Base-by-base conservation (phyloP, 371 early-diverging fungal species). In the Cladochytrium tenue region DNA sequence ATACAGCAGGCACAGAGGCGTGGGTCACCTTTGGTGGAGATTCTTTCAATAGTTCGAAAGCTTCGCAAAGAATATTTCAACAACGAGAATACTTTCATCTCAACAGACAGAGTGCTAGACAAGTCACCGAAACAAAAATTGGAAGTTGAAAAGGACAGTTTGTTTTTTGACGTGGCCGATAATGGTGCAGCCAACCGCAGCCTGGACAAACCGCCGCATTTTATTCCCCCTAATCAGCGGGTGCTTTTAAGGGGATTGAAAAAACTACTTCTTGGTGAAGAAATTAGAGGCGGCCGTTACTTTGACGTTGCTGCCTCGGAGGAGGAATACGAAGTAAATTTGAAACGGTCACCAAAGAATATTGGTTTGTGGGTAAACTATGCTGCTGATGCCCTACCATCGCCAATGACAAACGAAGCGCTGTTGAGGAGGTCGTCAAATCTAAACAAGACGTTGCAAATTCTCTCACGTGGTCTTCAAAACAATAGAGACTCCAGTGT, bases 391-490 rank as follows among this genome's bases (percentile, higher is more conserved):
- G n/a, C 60, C 25, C 55, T 80, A 3, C 76, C 77, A 0, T 27
- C 23, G n/a, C 58, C 70, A 31, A 28, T 76, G 36, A 65, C 70
- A 1, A 1, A 58, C 3, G 72, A 75, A 3, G 52, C 67, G 0
- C 50, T 74, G 15, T 32, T 15, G 0, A 51, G 51, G 25, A 33
- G 56, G 20, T 52, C 67, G n/a, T 34, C 43, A n/a, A 56, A 64
- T 23, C 20, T 80, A 1, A 60, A 66, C 23, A 55, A 56, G 28
- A 32, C 68, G 26, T 60, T 80, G 26, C 36, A 66, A 13, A 56
- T 73, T 28, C 68, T 80, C 15, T 62, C 67, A 1, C 35, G 72
- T 34, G 81, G 69, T 17, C 36, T 80, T 34, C 59, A 70, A 51
- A 27, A 10, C 33, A 75, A 72, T 53, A 53, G 70, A 2, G 53